Percentiles rank a stretch among this genome's conserved stretches.
Conservation (phyloP, 176 grass and related monocot species). For the Zoysia japonica region DNA sequence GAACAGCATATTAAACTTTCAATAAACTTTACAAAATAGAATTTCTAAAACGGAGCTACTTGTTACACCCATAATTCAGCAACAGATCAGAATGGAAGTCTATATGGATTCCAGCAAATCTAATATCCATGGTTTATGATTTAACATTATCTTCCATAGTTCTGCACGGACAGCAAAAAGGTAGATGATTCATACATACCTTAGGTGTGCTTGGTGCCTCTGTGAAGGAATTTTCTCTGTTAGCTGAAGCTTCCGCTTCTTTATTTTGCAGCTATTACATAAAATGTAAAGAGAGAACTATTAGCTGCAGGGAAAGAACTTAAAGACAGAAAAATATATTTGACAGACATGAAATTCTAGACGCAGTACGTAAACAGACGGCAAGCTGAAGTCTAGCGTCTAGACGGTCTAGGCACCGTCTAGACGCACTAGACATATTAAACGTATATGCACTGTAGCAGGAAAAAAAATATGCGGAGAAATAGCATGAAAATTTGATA, state of each 20-base stretch:
- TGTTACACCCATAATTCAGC: slow-evolving; percentile 3
- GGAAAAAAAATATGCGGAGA: too few relatives aligned
- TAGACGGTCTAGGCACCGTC: too few relatives aligned
- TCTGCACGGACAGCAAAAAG: neutral
- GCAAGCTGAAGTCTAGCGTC: too few relatives aligned
- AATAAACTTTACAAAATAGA: slow-evolving; percentile 17
- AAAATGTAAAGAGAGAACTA: slow-evolving; percentile 19
- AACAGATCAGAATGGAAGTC: neutral
- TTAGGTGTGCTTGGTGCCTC: slow-evolving; percentile 87
- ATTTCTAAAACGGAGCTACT: slow-evolving; percentile 9
- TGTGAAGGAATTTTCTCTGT: slow-evolving; percentile 73
- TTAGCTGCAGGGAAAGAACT: slow-evolving; percentile 30
- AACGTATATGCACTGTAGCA: too few relatives aligned
- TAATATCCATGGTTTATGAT: slow-evolving; percentile 4
- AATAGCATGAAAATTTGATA: too few relatives aligned
- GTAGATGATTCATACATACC: slow-evolving; percentile 46
- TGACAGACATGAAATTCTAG: neutral
- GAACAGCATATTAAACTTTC: neutral
- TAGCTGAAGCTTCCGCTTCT: slow-evolving; percentile 78
- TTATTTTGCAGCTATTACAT: slow-evolving; percentile 83
- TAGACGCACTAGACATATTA: too few relatives aligned
- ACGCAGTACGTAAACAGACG: too few relatives aligned
- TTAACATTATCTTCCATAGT: slow-evolving; percentile 17
- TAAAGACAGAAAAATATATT: neutral
- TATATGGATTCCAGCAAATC: neutral